Conservation (phyloP, 2,329 filamentous ascomycete species). For the Tolypocladium inflatum region DNA sequence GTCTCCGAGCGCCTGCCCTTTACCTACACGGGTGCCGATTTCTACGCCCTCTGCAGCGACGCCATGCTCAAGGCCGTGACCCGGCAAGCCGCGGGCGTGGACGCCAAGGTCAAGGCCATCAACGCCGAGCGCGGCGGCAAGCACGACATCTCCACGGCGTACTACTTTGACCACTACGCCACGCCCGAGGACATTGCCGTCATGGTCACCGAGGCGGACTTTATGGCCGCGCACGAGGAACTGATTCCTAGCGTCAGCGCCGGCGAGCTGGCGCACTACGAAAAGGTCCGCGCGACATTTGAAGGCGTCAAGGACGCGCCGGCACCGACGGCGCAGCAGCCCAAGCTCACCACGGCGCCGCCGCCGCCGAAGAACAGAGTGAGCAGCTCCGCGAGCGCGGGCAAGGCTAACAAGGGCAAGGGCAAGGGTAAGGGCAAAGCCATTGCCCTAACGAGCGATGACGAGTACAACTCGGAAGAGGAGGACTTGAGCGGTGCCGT, state of each 20-base stretch:
- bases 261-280: slow-evolving; percentile 87
- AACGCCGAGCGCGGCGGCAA: slow-evolving; percentile 35
- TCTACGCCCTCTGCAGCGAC: slow-evolving; percentile 94
- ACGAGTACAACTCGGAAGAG: slow-evolving; percentile 24
- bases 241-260: slow-evolving; percentile 89
- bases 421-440: slow-evolving; percentile 25
- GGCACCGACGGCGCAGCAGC: slow-evolving; percentile 9
- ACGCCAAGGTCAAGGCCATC: slow-evolving; percentile 68
- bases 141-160: slow-evolving; percentile 65
- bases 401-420: slow-evolving; percentile 23
- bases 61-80: slow-evolving; percentile 99
- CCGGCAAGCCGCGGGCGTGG: slow-evolving; percentile 73
- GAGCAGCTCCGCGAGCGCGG: slow-evolving; percentile 20
- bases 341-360: slow-evolving; percentile 16
- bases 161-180: slow-evolving; percentile 92
- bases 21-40: slow-evolving; percentile 94
- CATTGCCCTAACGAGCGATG: slow-evolving; percentile 20
- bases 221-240: slow-evolving; percentile 69
- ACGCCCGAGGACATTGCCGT: slow-evolving; percentile 75
- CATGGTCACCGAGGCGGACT: slow-evolving; percentile 83
- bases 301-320: slow-evolving; percentile 43
- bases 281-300: slow-evolving; percentile 72
- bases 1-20: slow-evolving; percentile 77
- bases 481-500: slow-evolving; percentile 19
- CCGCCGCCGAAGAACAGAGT: slow-evolving; percentile 12